A percentile compares a stretch with the other conserved stretches of the same genome.
These are phyloP conservation scores for Ogataea saltuana DNA, from an alignment of 805 yeast species.

Conservation along the genomic window DNA sequence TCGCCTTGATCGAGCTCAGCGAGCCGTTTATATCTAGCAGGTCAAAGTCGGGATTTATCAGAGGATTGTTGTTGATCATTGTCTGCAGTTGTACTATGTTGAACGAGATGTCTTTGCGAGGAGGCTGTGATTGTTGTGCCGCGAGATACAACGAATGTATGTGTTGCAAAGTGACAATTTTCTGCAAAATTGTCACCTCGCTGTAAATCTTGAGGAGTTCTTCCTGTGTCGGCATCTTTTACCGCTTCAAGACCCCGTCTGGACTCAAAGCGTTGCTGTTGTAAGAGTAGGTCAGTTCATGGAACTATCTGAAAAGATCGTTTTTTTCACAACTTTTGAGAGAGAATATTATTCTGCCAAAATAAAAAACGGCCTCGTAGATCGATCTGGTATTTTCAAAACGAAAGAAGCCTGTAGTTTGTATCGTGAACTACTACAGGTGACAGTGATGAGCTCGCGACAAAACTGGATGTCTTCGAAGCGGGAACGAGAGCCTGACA, in stretches of 20 bases:
- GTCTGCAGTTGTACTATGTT: constrained; percentile 38
- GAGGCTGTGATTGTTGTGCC: constrained; percentile 35
- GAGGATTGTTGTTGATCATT: constrained; percentile 39
- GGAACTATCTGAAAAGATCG: no score
- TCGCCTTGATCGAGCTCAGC: constrained; percentile 23
- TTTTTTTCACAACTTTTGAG: no score
- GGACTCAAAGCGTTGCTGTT: neutral
- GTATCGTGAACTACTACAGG: no score
- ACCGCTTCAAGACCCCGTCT: no score
- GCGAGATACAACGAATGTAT: constrained; percentile 38
- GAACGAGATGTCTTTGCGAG: constrained; percentile 37
- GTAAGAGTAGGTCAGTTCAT: neutral
- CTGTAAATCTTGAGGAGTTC: constrained; percentile 31
- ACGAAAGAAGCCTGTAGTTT: no score
- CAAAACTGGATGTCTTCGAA: constrained; percentile 1
- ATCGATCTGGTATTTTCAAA: no score
- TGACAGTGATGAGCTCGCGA: neutral
- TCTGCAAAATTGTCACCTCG: constrained; percentile 36
- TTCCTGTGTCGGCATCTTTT: constrained; percentile 33
- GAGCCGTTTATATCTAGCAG: constrained; percentile 34
- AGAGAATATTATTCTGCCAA: no score
- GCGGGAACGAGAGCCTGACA: constrained; percentile 5
- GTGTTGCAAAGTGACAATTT: constrained; percentile 39
- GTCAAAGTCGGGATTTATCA: constrained; percentile 38
- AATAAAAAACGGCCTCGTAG: no score